Base-by-base conservation (phyloP, 768 basidiomycete species). In the Podaxis pistillaris region DNA sequence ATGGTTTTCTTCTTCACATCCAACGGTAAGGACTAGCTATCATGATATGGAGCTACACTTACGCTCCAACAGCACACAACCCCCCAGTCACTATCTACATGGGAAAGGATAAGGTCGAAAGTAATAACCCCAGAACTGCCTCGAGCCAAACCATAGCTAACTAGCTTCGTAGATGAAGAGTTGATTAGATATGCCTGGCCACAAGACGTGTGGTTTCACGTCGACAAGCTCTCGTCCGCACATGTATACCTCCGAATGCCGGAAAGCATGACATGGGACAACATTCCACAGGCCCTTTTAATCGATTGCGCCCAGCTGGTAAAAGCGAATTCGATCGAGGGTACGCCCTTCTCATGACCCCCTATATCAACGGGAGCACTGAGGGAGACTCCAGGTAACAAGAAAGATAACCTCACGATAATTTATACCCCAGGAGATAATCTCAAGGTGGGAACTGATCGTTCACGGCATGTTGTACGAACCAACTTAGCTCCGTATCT, bases 301-400 rank as follows among this genome's bases (percentile, higher is more conserved):
- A 79, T 78, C 12, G 96, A 98, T 74, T 93, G 93, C 65, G 93
- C 93, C 1, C 97, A 98, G 72, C 81, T 99, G 1, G 96, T 98
- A 36, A 99, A 99, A 74, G 96, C 96, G 1, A 98, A 98, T 70
- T 96, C 94, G 11, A 98, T 98, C 60, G 94, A 97, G 79, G 96
- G 95, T 91, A 62, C 47, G 68, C 63, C 17, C 2, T 44, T 59
- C 28, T 22, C 11, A 7, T 4, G 40, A 11, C 7, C 3, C 5
- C n/a, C 38, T 19, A 40, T 12, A 24, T 7, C 17, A 8, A 9
- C 28, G 8, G 7, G 44, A 19, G 6, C 11, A 62, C 19, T 64
- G 38, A 62, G n/a, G 7, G 15, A n/a, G 40, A 17, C 24, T 28
- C 1, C 68, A 96, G 96, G 95, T 8, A 97, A 98, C 79, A 98